These are phyloP conservation scores for Termitomyces sp. DNA, from an alignment of 768 basidiomycete genomes.

Conservation along the genomic window DNA sequence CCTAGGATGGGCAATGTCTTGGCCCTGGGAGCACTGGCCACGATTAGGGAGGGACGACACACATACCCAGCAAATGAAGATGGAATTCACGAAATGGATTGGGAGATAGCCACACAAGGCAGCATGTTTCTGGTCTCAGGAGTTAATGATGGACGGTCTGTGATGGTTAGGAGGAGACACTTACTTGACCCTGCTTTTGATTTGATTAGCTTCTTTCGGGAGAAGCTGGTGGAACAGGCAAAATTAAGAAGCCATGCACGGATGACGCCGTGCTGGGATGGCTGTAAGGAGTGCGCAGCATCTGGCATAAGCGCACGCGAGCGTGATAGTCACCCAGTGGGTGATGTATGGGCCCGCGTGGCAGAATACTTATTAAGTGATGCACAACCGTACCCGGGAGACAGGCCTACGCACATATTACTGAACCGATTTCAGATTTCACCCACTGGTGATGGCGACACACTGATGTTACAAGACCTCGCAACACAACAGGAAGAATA, in stretches of 20 bases:
- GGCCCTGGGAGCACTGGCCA: neutral
- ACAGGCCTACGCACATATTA: neutral
- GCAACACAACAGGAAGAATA: neutral
- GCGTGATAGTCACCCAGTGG: neutral
- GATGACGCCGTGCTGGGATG: neutral
- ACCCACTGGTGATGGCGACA: accelerated
- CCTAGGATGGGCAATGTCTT: neutral
- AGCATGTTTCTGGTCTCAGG: neutral
- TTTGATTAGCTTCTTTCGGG: neutral
- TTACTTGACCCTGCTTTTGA: neutral
- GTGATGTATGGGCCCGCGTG: neutral
- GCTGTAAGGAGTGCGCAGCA: neutral
- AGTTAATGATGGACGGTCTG: neutral
- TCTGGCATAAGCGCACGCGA: neutral
- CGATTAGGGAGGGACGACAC: neutral
- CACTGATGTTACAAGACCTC: neutral
- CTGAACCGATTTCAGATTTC: neutral
- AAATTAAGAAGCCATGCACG: neutral
- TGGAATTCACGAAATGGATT: neutral
- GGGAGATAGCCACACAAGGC: neutral
- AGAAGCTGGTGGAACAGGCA: neutral
- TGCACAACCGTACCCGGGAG: neutral
- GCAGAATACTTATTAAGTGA: neutral
- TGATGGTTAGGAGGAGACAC: neutral
- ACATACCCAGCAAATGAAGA: neutral